Base-by-base conservation (phyloP, 73 alveolate genomes). In the Diophrys appendiculata region DNA sequence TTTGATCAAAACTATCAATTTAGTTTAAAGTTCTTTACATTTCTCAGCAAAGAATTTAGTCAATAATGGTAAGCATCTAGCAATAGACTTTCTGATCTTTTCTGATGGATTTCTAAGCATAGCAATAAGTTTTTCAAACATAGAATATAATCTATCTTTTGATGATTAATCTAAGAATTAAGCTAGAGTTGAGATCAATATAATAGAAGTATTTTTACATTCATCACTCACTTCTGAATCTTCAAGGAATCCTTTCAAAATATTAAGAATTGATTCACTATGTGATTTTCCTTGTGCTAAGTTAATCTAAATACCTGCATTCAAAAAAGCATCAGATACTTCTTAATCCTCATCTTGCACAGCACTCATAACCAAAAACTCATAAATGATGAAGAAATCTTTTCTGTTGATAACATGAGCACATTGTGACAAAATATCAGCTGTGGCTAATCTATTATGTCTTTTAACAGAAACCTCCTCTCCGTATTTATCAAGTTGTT, bases 1-100 rank as follows among this genome's bases (percentile, higher is more conserved):
- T 29, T 35, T 30, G 25, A 88, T 68, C 60, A 74, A 72, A 30
- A 68, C 34, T 53, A 92, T 31, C 70, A 84, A 54, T 32, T 85
- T 88, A 31, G 75, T 81, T 14, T 89, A 67, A 68, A 89, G 69
- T 34, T 85, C 73, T 67, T 80, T 88, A 2, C 93, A 72, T 34
- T 86, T 83, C 60, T 88, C 95, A 69, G 87, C 94, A 76, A 92
- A 90, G 85, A 83, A 86, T 43, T 88, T 80, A 52, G 93, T 82
- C 22, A 92, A 69, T 24, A 88, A 88, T n/a, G 94, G 86, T 23
- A 92, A 78, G 65, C 88, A 79, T 52, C 85, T 90, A 53, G 93
- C 82, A 31, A 92, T 81, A 11, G 92, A 85, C 33, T 77, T 27
- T 77, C 84, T 68, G 56, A 90, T 30, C 26, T 84, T 81, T 54